phyloP scores from a whole-genome alignment of 1,139 yeast genomes.

The Meyerozyma carpophila region DNA sequence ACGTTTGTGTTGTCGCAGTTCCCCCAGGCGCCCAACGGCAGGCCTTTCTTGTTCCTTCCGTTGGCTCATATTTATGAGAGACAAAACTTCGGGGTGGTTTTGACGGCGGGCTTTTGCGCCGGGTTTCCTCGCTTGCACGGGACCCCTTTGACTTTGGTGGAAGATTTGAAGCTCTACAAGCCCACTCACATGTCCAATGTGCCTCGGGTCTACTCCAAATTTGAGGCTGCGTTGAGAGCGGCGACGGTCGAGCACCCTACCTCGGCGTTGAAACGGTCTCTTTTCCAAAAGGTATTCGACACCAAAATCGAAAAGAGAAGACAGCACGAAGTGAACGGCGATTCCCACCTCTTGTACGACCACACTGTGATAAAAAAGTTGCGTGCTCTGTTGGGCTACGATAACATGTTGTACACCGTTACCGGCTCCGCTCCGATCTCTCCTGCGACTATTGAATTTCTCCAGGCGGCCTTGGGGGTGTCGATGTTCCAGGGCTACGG shows the following conservation, averaged over 20 bases:
- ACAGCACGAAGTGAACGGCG: conserved; percentile 16
- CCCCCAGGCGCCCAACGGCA: conserved; percentile 7
- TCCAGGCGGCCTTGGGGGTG: conserved; percentile 55
- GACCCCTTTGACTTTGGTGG: conserved; percentile 31
- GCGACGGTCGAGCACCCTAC: conserved; percentile 24
- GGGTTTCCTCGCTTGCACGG: conserved; percentile 19
- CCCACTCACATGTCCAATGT: conserved; percentile 55
- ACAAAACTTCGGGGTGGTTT: conserved; percentile 11
- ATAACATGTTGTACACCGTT: conserved; percentile 9
- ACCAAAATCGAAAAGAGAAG: conserved; percentile 17
- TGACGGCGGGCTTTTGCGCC: conserved; percentile 12
- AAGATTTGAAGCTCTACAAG: conserved; percentile 50
- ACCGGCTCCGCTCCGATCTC: conserved; percentile 77
- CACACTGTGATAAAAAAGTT: conserved; percentile 2
- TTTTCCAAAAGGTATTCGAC: conserved; percentile 10
- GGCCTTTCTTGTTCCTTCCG: conserved; percentile 17
- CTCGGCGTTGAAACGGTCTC: conserved; percentile 8
- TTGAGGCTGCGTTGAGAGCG: conserved; percentile 49
- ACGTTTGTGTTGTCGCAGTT: conserved; percentile 19
- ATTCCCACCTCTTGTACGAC: conserved; percentile 40
- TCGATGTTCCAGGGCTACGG: conserved; percentile 75
- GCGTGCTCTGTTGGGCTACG: conserved; percentile 11
- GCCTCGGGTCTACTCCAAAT: conserved; percentile 60
- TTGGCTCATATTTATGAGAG: conserved; percentile 24
- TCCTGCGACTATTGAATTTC: conserved; percentile 51